A percentile compares a stretch with the other conserved stretches of the same genome.
Evolutionary conservation across 768 basidiomycete species (phyloP).

Genomic region (Cantharellus cinnabarinus): DNA sequence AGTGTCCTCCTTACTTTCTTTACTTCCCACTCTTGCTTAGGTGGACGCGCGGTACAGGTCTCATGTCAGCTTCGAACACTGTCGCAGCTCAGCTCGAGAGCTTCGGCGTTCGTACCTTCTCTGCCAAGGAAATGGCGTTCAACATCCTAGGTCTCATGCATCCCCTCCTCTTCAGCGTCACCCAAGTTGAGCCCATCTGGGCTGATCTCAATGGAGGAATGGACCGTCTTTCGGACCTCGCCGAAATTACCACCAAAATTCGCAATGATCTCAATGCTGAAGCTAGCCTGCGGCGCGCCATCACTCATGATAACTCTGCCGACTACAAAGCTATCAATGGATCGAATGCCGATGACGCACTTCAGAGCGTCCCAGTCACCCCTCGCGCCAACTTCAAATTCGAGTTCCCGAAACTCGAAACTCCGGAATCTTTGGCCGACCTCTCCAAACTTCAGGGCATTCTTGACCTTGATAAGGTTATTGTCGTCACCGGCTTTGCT

Average conservation of each 20-base stretch:
- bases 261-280: slow-evolving; percentile 64
- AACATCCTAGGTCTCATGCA: slow-evolving; percentile 99
- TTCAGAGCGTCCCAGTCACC: slow-evolving; percentile 80
- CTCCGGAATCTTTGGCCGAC: slow-evolving; percentile 45
- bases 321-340: slow-evolving; percentile 88
- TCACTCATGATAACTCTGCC: slow-evolving; percentile 83
- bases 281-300: slow-evolving; percentile 80
- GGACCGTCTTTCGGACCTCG: slow-evolving; percentile 90
- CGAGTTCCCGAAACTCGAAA: slow-evolving; percentile 76
- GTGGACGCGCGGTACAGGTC: slow-evolving; percentile 94
- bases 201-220: slow-evolving; percentile 96
- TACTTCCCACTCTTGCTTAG: slow-evolving; percentile 19
- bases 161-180: slow-evolving; percentile 95
- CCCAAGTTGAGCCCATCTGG: slow-evolving; percentile 99
- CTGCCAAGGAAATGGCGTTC: slow-evolving; percentile 99
- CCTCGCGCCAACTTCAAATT: slow-evolving; percentile 97
- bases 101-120: slow-evolving; percentile 91
- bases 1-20: slow-evolving; percentile 1
- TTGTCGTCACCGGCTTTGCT: slow-evolving; percentile 90
- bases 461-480: slow-evolving; percentile 87
- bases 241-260: slow-evolving; percentile 76
- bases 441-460: slow-evolving; percentile 65
- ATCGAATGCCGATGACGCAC: slow-evolving; percentile 73
- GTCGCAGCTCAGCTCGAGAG: slow-evolving; percentile 87
- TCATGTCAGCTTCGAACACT: slow-evolving; percentile 90